phyloP scores from a whole-genome alignment of 306 rosid genomes.

The Fagus sylvatica region DNA sequence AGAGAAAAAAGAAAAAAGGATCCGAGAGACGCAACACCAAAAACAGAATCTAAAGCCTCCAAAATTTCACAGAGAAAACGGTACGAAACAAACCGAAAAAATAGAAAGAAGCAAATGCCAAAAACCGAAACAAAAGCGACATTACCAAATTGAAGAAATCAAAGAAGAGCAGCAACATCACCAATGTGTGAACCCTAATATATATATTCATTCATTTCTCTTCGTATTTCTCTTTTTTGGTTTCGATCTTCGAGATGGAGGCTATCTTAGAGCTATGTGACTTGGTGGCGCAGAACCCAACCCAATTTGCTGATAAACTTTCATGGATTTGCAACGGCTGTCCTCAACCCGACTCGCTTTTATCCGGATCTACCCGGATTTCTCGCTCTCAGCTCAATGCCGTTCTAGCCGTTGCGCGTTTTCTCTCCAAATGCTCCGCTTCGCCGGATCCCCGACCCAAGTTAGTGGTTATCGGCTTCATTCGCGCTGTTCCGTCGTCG shows the following conservation, averaged over 20 bases:
- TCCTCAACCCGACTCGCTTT: constrained; percentile 67
- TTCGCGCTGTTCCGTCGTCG: constrained; percentile 68
- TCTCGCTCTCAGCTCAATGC: constrained; percentile 94
- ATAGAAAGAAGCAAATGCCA: too few relatives aligned
- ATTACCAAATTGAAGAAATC: too few relatives aligned
- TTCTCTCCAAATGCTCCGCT: constrained; percentile 71
- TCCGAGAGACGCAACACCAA: too few relatives aligned
- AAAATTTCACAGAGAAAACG: too few relatives aligned
- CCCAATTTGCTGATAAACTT: constrained; percentile 69
- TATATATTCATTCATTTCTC: too few relatives aligned
- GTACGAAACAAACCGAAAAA: too few relatives aligned
- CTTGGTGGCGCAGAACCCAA: constrained; percentile 78
- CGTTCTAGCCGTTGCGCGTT: constrained; percentile 76
- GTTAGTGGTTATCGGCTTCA: constrained; percentile 65
- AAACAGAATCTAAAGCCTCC: too few relatives aligned
- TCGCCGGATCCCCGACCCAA: constrained; percentile 73
- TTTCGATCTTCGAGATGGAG: constrained; percentile 55
- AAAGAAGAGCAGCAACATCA: neutral
- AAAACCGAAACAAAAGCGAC: too few relatives aligned
- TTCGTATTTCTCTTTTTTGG: neutral
- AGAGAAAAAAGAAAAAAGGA: too few relatives aligned
- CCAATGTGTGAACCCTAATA: constrained; percentile 4
- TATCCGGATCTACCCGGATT: constrained; percentile 75
- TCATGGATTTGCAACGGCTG: constrained; percentile 85
- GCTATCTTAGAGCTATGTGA: constrained; percentile 93